phyloP scores from a whole-genome alignment of 2,329 filamentous ascomycete genomes.

The Fusarium temperatum region DNA sequence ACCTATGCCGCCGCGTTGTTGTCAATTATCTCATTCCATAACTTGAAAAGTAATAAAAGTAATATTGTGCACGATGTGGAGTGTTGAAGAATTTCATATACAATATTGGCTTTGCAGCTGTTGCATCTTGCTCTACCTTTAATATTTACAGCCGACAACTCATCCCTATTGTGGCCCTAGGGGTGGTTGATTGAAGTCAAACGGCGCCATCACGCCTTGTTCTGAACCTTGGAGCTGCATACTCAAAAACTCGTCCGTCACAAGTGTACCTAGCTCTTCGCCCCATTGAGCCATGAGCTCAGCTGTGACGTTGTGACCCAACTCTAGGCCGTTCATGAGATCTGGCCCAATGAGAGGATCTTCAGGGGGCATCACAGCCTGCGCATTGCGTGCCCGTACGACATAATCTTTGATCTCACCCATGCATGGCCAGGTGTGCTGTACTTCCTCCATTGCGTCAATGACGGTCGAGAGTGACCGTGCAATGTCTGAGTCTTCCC shows the following conservation, averaged over 20 bases:
- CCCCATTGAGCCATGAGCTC: slow-evolving; percentile 43
- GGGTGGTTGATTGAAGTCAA: slow-evolving; percentile 45
- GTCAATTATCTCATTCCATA: background rate
- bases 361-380: slow-evolving; percentile 45
- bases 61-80: background rate
- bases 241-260: slow-evolving; percentile 48
- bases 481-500: slow-evolving; percentile 57
- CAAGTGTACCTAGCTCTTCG: slow-evolving; percentile 46
- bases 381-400: slow-evolving; percentile 43
- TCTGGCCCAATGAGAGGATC: slow-evolving; percentile 46
- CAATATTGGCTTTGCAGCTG: background rate
- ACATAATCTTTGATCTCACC: slow-evolving; percentile 52
- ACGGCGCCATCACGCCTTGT: slow-evolving; percentile 39
- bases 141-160: background rate
- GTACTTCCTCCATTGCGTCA: slow-evolving; percentile 61
- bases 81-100: background rate
- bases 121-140: background rate
- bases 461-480: slow-evolving; percentile 58
- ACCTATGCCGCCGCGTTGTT: background rate
- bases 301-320: slow-evolving; percentile 36
- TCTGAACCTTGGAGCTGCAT: slow-evolving; percentile 45
- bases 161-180: slow-evolving; percentile 8
- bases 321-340: slow-evolving; percentile 47
- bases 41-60: background rate
- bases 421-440: slow-evolving; percentile 59